Base-by-base conservation (phyloP, 2,329 filamentous ascomycete genomes). In the Colletotrichum sp. region DNA sequence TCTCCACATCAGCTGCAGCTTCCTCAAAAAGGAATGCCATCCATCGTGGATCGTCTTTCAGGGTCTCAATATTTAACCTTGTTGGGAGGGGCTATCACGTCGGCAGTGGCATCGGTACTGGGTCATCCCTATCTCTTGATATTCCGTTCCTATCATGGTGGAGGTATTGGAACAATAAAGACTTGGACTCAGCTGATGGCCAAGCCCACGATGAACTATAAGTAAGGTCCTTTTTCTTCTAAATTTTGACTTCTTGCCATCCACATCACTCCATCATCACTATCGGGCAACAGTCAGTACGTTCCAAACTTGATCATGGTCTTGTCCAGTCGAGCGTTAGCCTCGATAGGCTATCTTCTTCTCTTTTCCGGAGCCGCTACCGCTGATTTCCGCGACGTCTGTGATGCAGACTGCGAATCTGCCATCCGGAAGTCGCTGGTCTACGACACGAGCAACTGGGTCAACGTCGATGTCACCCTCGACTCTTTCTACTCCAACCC, bases 401-500 rank as follows among this genome's bases (percentile, higher is more conserved):
- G 81, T 78, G 55, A 74, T 75, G 61, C 68, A 21, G 16, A 21
- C 21, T 78, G 76, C 71, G 48, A 70, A 34, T 26, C 24, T 12
- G 26, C 28, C 13, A 65, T 71, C 71, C 60, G 76, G 16, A 26
- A 24, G 5, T 57, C 76, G 12, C 26, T 74, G 5, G 59, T 34
- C 24, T 24, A n/a, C 8, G 76, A 78, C 6, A 48, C 34, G 7
- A 55, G 36, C 7, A 55, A 64, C 34, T 77, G 74, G 76, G 76
- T 72, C 4, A 74, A 61, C 26, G 36, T 63, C 7, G 72, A 74
- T 26, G 66, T 74, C 9, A 36, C 28, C 13, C 15, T 52, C 34
- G 76, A 78, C 57, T 59, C 67, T 10, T 78, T 78, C 69, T 78
- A 78, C 67, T 18, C 52, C 5, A 78, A 67, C 0, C 77, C 77